phyloP scores from a whole-genome alignment of 2,329 filamentous ascomycete genomes.

The Calonectria honghensis region DNA sequence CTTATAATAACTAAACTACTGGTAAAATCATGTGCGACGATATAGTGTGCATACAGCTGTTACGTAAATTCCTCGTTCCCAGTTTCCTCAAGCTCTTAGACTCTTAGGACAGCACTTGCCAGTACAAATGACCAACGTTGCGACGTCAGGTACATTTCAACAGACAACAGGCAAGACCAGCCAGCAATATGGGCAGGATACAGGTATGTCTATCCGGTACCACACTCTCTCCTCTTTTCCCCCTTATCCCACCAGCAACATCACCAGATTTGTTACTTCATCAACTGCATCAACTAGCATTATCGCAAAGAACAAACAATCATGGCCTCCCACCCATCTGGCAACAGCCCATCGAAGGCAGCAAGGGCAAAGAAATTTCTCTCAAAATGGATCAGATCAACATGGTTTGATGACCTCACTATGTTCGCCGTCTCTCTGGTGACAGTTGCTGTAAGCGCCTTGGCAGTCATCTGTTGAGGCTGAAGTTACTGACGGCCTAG shows the following conservation, averaged over 20 bases:
- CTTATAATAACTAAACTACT: not conserved
- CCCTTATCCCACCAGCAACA: not conserved
- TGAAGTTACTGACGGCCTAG: conserved; percentile 56
- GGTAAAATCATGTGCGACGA: not conserved
- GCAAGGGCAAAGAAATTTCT: conserved; percentile 50
- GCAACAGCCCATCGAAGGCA: conserved; percentile 18
- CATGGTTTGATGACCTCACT: conserved; percentile 75
- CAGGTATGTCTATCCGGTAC: not conserved
- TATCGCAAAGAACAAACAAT: not conserved
- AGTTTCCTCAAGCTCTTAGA: not conserved
- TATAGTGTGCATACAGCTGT: too few species aligned
- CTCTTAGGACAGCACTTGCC: not conserved
- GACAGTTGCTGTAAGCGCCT: conserved; percentile 55
- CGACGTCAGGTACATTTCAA: conserved; percentile 17
- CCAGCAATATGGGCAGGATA: too few species aligned
- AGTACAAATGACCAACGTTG: not conserved
- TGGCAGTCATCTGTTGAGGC: fast-evolving
- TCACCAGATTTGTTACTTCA: not conserved
- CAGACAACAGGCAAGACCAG: not conserved
- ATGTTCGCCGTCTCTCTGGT: conserved; percentile 71
- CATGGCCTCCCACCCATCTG: not conserved
- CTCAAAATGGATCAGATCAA: conserved; percentile 73
- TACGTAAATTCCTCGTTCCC: not conserved
- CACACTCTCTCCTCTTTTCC: not conserved
- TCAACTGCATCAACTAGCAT: not conserved